Base-by-base conservation (phyloP, 2,329 filamentous ascomycete species). In the Aspergillus costaricaensis region DNA sequence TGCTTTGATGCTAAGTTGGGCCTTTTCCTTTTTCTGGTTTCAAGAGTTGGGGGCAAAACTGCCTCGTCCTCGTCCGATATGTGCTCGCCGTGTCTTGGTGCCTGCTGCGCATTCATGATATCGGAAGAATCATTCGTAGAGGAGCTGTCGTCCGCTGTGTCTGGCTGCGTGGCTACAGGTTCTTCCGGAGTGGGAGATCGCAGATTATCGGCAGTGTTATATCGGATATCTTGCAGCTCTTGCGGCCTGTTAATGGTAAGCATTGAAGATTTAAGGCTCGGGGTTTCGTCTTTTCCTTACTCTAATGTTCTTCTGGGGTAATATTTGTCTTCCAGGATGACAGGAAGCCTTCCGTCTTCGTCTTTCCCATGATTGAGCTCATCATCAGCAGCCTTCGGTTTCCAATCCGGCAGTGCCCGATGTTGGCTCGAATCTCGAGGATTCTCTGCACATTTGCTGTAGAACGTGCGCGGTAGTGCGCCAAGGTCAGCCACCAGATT, bases 241-340 rank as follows among this genome's bases (percentile, higher is more conserved):
- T 75, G 70, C 4, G 68, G 61, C 50, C 77, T 79, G 57, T 43
- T 14, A 50, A 14, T 44, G 17, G n/a, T 65, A 36, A 62, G 60
- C 32, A 41, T 39, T 25, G 43, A 3, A 2, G 2, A 17, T 10
- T 14, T 1, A n/a, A 17, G 51, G 4, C 15, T 17, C 15, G 15
- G 12, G 10, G 15, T 5, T n/a, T 8, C 12, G 9, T 17, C 21
- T 23, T 23, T 36, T 43, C 71, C 82, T 70, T 78, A 85, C 81
- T 83, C 82, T 65, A 87, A 74, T 8, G 84, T 86, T 60, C 76
- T 72, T 64, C 85, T 76, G 21, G 85, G 85, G 66, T 81, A 87
- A 61, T 75, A 78, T 70, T 86, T 87, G 68, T 83, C 82, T 71
- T 89, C 86, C 2, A 79, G 66, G 54, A 89, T 88, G 3, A 82